Conservation (phyloP, 768 basidiomycete genomes). For the Mycena pura region DNA sequence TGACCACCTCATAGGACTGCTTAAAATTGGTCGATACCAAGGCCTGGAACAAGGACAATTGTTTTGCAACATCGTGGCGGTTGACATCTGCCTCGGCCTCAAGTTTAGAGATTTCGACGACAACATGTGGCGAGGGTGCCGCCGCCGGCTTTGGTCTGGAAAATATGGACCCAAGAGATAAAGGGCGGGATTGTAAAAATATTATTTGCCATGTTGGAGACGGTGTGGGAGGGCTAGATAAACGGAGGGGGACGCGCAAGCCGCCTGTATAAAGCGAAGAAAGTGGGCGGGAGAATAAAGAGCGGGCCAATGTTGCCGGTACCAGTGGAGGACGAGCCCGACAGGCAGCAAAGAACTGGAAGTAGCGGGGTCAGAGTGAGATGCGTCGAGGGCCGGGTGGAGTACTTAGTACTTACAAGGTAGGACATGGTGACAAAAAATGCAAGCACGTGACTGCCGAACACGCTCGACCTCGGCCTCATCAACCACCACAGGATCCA, state of each 20-base stretch:
- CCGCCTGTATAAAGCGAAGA: slow-evolving; percentile 1
- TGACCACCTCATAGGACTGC: slow-evolving; percentile 73
- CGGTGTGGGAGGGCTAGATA: slow-evolving; percentile 3
- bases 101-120: slow-evolving; percentile 72
- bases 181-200: slow-evolving; percentile 33
- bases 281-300: slow-evolving; percentile 19
- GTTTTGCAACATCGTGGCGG: slow-evolving; percentile 72
- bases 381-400: slow-evolving; percentile 10
- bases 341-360: slow-evolving; percentile 24
- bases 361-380: slow-evolving; percentile 14
- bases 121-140: slow-evolving; percentile 66
- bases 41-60: slow-evolving; percentile 73
- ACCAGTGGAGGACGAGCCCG: slow-evolving; percentile 17
- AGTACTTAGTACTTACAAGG: no score
- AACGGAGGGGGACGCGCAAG: slow-evolving; percentile 16
- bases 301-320: slow-evolving; percentile 8
- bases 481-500: no score
- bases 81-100: slow-evolving; percentile 81
- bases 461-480: no score
- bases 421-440: no score
- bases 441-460: no score
- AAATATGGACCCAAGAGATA: slow-evolving; percentile 54
- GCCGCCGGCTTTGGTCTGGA: slow-evolving; percentile 52
- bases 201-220: slow-evolving; percentile 24
- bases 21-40: slow-evolving; percentile 68